phyloP scores from a whole-genome alignment of 129 eudicot species.

The Silybum marianum region DNA sequence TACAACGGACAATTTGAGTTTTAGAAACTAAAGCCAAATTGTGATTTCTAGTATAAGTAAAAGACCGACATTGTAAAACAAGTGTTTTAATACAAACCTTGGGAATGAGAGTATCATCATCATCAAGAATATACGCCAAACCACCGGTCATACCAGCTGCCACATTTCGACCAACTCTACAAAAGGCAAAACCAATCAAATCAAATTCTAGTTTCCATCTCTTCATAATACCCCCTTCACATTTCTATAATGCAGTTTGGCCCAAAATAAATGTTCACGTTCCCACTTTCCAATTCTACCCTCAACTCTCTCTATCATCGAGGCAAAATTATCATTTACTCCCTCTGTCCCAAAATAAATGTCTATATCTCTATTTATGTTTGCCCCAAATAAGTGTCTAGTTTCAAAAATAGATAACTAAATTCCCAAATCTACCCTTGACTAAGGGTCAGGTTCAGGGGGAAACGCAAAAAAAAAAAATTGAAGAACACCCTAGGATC shows the following conservation, averaged over 20 bases:
- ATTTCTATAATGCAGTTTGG: not conserved
- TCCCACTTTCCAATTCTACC: not conserved
- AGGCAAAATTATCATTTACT: too few species aligned
- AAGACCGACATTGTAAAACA: not conserved
- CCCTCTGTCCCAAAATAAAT: too few species aligned
- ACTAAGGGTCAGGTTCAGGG: too few species aligned
- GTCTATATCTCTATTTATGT: too few species aligned
- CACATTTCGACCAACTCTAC: conserved; percentile 93
- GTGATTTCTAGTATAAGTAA: not conserved
- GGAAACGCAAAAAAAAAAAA: too few species aligned
- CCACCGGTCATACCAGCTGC: conserved; percentile 99
- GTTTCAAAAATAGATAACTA: too few species aligned
- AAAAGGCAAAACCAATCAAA: conserved; percentile 11
- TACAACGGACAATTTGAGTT: not conserved
- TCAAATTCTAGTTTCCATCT: not conserved
- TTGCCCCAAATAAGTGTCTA: too few species aligned
- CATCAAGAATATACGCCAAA: conserved; percentile 93
- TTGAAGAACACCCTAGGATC: too few species aligned
- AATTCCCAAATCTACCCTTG: too few species aligned
- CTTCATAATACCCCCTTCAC: not conserved
- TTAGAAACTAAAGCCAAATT: not conserved
- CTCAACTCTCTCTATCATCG: too few species aligned
- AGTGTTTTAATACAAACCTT: conserved; percentile 55
- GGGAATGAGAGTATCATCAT: conserved; percentile 90
- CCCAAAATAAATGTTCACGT: not conserved